phyloP scores from a whole-genome alignment of 768 basidiomycete species.

The Pulveroboletus ravenelii region DNA sequence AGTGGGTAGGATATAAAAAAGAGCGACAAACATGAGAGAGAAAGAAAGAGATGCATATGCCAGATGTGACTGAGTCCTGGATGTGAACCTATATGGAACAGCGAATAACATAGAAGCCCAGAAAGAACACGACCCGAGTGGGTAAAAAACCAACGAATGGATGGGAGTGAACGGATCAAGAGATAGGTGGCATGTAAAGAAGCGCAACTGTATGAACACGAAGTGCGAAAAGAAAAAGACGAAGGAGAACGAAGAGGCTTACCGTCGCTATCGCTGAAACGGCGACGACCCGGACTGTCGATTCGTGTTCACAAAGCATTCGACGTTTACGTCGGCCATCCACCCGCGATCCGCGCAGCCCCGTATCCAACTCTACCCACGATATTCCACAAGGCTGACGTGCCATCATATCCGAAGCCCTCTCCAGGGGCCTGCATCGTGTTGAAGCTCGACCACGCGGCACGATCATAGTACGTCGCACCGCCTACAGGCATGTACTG shows the following conservation, averaged over 20 bases:
- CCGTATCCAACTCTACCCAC: slow-evolving; percentile 70
- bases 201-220: slow-evolving; percentile 15
- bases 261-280: slow-evolving; percentile 8
- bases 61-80: slow-evolving; percentile 8
- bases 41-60: slow-evolving; percentile 1
- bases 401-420: slow-evolving; percentile 59
- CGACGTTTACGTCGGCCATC: slow-evolving; percentile 64
- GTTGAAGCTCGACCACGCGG: slow-evolving; percentile 78
- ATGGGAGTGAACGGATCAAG: neutral
- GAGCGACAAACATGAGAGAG: slow-evolving; percentile 9
- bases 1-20: neutral
- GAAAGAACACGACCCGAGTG: neutral
- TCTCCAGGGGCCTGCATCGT: slow-evolving; percentile 65
- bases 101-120: slow-evolving; percentile 1
- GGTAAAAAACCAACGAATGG: neutral
- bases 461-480: slow-evolving; percentile 71
- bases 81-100: slow-evolving; percentile 10
- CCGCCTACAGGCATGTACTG: slow-evolving; percentile 58
- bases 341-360: slow-evolving; percentile 68
- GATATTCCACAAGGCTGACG: slow-evolving; percentile 63
- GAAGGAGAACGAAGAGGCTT: neutral
- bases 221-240: slow-evolving; percentile 4
- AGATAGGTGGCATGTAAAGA: slow-evolving; percentile 16
- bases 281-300: slow-evolving; percentile 4
- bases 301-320: slow-evolving; percentile 1